Base-by-base conservation (phyloP, 2,329 filamentous ascomycete genomes). In the Aspergillus awamori region DNA sequence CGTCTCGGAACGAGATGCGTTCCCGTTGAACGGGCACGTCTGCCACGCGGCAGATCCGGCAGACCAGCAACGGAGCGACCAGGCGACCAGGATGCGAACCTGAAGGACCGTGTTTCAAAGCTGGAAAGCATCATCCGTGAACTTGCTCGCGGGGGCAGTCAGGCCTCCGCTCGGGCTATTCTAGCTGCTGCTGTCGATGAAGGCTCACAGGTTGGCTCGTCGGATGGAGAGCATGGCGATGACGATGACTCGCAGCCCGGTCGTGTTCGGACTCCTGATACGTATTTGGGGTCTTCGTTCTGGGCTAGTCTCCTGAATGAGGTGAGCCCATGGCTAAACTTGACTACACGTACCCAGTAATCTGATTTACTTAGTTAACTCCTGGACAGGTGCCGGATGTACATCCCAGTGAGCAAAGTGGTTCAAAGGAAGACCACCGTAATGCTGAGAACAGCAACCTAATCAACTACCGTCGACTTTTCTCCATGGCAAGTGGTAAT, bases 31-130 rank as follows among this genome's bases (percentile, higher is more conserved):
- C 65, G 74, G 20, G 67, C 71, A 2, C 71, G 73, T 56, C 64
- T 74, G 3, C 73, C 73, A 10, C 70, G 73, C 15, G 73, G 74
- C n/a, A 68, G 71, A 24, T 69, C 69, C 8, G 66, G 67, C 4
- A 66, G 59, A 45, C 17, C 57, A 22, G 57, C 65, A 22, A 63
- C 67, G 36, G 63, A 63, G 30, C 47, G 41, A 7, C 47, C 53
- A 7, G 60, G 61, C 0, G 64, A 69, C 10, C 58, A 65, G n/a
- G 60, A 55, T 54, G 49, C 45, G 61, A 68, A 22, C 55, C 63
- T 57, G 66, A 63, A 52, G 30, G 66, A 70, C 22, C 68, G 70
- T 15, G 66, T 74, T 1, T 63, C 67, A 6, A 68, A 67, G 36
- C 67, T 72, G 0, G 69, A 73, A 41, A 47, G 64, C 17, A 67